These are phyloP conservation scores for Phellinidium pouzarii DNA, from an alignment of 1,284 basidiomycete genomes.

Conservation along the genomic window DNA sequence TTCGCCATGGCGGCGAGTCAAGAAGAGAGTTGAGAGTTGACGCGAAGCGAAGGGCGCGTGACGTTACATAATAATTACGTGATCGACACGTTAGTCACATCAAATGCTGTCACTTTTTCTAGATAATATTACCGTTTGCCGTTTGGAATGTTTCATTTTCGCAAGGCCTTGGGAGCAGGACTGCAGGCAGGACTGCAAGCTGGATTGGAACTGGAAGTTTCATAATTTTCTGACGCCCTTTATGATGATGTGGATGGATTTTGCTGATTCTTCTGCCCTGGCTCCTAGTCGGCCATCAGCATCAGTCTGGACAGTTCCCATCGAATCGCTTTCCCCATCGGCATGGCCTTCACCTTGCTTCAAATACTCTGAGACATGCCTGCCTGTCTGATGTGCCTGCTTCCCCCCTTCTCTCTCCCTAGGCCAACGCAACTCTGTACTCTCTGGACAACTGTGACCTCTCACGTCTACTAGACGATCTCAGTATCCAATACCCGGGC, in stretches of 20 bases:
- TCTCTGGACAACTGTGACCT: background rate
- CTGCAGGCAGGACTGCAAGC: too few relatives aligned
- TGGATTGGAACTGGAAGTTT: background rate
- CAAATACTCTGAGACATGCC: background rate
- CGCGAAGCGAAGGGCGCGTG: slow-evolving; percentile 1
- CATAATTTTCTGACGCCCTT: slow-evolving; percentile 1
- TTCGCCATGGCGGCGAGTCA: background rate
- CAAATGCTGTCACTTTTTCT: background rate
- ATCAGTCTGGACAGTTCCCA: background rate
- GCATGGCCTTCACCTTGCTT: slow-evolving; percentile 5
- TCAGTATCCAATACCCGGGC: too few relatives aligned
- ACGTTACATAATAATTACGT: background rate
- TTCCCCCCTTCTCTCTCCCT: background rate
- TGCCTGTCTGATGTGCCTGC: background rate
- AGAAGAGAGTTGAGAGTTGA: background rate
- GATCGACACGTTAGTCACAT: background rate
- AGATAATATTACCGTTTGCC: too few relatives aligned
- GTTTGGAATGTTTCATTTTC: too few relatives aligned
- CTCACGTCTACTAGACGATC: too few relatives aligned
- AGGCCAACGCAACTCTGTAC: background rate
- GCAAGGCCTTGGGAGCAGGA: too few relatives aligned
- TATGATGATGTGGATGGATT: background rate
- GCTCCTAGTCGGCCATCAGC: slow-evolving; percentile 4
- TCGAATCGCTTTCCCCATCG: slow-evolving; percentile 11
- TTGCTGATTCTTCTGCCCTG: background rate